Evolutionary conservation across 306 rosid species (phyloP), one percentile per base, ranked within the genome.

Genomic region (Malus domestica): DNA sequence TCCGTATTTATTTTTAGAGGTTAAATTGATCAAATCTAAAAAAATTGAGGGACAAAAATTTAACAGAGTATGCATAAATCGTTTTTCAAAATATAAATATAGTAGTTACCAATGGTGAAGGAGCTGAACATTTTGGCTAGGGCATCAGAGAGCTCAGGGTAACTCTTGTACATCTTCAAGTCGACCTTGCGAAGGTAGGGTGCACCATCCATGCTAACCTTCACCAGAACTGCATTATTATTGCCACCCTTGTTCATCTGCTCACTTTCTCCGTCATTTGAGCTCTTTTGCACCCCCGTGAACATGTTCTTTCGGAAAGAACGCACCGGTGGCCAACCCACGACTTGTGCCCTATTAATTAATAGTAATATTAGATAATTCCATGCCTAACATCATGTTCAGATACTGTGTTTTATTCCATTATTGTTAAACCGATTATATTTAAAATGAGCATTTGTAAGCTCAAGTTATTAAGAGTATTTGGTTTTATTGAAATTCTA

Each of bases 301-400:
- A 92, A 74, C 76, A 88, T 81, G 83, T 89, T 95, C 91, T 87
- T 95, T 62, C 98, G 80, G 82, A 65, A 85, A 0, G 97, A 90
- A 68, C 97, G 68, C 72, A 95, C 95, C 0, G 98, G 98, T 69
- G 98, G 98, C 98, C 98, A 95, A 11, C 98, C 98, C 85, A 95
- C 99, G 49, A 92, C 97, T 80, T 92, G 91, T 45, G 87, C 89
- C 93, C 99, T 94, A 58, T 33, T 8, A 64, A 32, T 32, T 30
- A 30, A 30, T 30, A 51, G 55, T 51, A 16, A 51, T 18, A 51
- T 15, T 51, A 51, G 45, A 0, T 42, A 42, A 42, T 42, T 42
- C 45, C 45, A 42, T 42, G 45, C 45, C 12, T 42, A 42, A 9
- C 45, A 42, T 42, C 45, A 42, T 42, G 45, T 42, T 42, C 45